Base-by-base conservation (phyloP, 345 rosid genomes). In the Citropsis articulata region DNA sequence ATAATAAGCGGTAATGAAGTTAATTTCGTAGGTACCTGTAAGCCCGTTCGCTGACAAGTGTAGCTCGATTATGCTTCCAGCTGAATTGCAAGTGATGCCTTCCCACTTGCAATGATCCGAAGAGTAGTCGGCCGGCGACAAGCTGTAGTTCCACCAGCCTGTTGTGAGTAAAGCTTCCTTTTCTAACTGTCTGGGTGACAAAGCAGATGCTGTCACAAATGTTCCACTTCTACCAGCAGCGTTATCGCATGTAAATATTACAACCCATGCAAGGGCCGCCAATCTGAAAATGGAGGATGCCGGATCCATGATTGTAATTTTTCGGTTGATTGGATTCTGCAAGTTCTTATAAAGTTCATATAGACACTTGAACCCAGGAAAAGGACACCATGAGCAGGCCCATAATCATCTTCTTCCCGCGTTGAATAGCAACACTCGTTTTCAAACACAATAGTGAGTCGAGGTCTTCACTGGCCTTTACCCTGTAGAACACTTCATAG, bases 401-500 rank as follows among this genome's bases (percentile, higher is more conserved):
- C 48, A 42, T 42, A 42, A 0, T 10, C 48, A 0, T 42, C 16
- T 42, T 42, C 48, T 42, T 42, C 48, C 48, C 48, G 4, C 45
- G 45, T 40, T 36, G 0, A 36, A 36, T 36, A 0, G 40, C 40
- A 36, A 36, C 40, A 7, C 40, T 0, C 9, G 9, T 36, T 36
- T 36, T 7, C 40, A 36, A 36, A 0, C 42, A 7, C 42, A 38
- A 38, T 7, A 7, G 42, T 7, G 10, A 38, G 42, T 38, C 42
- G 7, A 38, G 2, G 42, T 38, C 42, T 38, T 38, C 9, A 7
- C 42, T 2, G 10, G 42, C 42, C 10, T 38, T 38, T 8, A 1
- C 1, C 6, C 40, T 36, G 6, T 36, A 0, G 2, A 0, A 33
- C 10, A 0, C 10, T 0, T 38, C 8, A 1, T 10, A 1, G 12